These are phyloP conservation scores for Apiotrichum laibachii DNA, from an alignment of 1,284 basidiomycete species.

Conservation along the genomic window DNA sequence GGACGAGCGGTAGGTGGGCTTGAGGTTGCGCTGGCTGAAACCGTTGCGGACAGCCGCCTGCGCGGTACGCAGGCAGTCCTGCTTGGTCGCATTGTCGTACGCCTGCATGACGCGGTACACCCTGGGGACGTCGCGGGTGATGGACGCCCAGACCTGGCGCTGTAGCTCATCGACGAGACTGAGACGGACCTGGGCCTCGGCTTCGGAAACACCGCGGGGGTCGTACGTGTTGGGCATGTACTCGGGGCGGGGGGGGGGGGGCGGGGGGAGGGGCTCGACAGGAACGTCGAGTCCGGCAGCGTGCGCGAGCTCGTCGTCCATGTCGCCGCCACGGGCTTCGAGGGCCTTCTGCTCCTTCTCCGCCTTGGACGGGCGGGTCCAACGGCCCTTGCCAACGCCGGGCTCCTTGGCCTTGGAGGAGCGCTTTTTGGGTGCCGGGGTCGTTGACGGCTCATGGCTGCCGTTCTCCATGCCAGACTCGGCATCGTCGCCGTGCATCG, in stretches of 20 bases:
- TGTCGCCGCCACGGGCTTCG: neutral
- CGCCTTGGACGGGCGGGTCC: conserved; percentile 36
- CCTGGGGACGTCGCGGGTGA: conserved; percentile 78
- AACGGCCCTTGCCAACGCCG: conserved; percentile 41
- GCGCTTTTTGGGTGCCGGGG: conserved; percentile 21
- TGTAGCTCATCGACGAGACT: conserved; percentile 70
- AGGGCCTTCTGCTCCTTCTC: conserved; percentile 29
- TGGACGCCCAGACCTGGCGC: conserved; percentile 79
- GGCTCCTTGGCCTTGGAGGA: conserved; percentile 35
- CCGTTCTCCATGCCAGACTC: conserved; percentile 23
- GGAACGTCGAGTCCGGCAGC: neutral
- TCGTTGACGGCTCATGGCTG: conserved; percentile 10
- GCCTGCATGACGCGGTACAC: conserved; percentile 72
- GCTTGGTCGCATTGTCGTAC: conserved; percentile 64
- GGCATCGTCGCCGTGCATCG: conserved; percentile 8
- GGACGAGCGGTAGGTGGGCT: conserved; percentile 72
- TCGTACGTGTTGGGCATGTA: conserved; percentile 35
- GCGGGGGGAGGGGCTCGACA: conserved; percentile 4
- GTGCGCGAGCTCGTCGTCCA: conserved; percentile 6
- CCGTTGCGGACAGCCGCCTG: conserved; percentile 60
- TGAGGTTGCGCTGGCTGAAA: conserved; percentile 73
- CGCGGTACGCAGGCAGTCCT: conserved; percentile 31
- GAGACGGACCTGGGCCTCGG: conserved; percentile 38
- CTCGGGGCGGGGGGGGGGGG: conserved; percentile 8
- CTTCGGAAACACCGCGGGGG: conserved; percentile 40